Percentiles rank a stretch among this genome's conserved stretches.
Evolutionary conservation across 2,329 filamentous ascomycete genomes (phyloP).

Genomic region (Aspergillus latus): DNA sequence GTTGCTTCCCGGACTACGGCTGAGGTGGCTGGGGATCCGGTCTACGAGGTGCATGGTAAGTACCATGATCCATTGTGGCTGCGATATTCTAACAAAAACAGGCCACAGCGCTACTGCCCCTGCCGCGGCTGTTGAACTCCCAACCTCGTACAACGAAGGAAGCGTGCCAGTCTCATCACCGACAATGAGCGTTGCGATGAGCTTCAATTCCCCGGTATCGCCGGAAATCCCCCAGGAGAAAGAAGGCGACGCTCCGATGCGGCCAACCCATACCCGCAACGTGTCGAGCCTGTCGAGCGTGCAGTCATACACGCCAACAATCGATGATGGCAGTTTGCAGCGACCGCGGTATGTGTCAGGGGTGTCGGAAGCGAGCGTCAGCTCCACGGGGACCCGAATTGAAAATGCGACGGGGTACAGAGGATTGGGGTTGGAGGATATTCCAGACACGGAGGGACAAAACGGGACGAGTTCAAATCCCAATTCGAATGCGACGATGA

Average conservation of each 20-base stretch:
- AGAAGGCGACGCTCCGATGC: not conserved
- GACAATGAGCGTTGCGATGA: not conserved
- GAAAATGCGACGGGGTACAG: not conserved
- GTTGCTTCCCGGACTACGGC: not conserved
- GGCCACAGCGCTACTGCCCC: not conserved
- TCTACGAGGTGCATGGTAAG: slow-evolving; percentile 16
- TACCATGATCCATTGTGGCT: not conserved
- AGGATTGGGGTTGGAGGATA: slow-evolving; percentile 12
- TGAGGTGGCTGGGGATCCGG: slow-evolving; percentile 11
- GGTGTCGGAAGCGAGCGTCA: slow-evolving; percentile 14
- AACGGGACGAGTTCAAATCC: not conserved
- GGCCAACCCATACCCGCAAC: slow-evolving; percentile 13
- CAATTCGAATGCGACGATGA: not conserved
- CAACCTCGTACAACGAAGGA: slow-evolving; percentile 14
- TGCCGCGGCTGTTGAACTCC: slow-evolving; percentile 13
- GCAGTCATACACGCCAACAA: slow-evolving; percentile 8
- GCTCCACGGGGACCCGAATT: slow-evolving; percentile 7
- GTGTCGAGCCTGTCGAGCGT: slow-evolving; percentile 16
- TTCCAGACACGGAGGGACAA: not conserved
- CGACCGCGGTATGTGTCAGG: slow-evolving; percentile 16
- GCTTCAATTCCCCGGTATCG: slow-evolving; percentile 12
- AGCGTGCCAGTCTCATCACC: not conserved
- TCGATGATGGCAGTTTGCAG: not conserved
- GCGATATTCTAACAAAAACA: not conserved
- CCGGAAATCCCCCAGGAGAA: slow-evolving; percentile 9